Evolutionary conservation across 257 asterid species (phyloP).

Genomic region (Fraxinus cuspidata): DNA sequence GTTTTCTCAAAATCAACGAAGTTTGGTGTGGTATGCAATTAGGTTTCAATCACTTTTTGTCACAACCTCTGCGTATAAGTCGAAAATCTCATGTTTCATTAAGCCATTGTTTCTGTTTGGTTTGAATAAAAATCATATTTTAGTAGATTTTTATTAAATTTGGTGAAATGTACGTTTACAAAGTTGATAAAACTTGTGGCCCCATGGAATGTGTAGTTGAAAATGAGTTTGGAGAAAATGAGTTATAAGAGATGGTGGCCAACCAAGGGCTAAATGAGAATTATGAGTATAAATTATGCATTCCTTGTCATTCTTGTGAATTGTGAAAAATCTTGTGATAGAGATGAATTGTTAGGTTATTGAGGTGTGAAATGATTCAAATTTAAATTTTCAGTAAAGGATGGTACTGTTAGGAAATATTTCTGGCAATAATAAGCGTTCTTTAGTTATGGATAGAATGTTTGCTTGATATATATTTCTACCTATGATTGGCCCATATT

Average conservation of each 20-base stretch:
- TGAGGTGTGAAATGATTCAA: neutral
- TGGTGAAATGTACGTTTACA: too few species aligned
- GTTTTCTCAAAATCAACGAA: neutral
- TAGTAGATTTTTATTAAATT: too few species aligned
- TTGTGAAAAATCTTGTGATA: neutral
- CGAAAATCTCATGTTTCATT: conserved; percentile 7
- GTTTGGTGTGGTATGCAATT: neutral
- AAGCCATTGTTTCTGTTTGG: too few species aligned
- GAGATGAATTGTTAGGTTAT: neutral
- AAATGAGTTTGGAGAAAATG: too few species aligned
- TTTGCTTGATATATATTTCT: neutral
- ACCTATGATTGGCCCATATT: neutral
- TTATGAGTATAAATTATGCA: neutral
- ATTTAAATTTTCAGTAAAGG: neutral
- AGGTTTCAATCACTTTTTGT: neutral
- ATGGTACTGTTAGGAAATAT: neutral
- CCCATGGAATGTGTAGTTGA: too few species aligned
- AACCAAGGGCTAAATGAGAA: neutral
- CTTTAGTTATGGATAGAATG: neutral
- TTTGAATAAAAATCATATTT: too few species aligned
- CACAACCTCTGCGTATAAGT: neutral
- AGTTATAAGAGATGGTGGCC: too few species aligned
- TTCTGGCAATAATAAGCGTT: neutral
- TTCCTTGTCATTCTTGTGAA: conserved; percentile 5
- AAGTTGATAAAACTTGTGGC: too few species aligned